Conservation (phyloP, 371 early-diverging fungal genomes). For the Chytridium lagenaria region DNA sequence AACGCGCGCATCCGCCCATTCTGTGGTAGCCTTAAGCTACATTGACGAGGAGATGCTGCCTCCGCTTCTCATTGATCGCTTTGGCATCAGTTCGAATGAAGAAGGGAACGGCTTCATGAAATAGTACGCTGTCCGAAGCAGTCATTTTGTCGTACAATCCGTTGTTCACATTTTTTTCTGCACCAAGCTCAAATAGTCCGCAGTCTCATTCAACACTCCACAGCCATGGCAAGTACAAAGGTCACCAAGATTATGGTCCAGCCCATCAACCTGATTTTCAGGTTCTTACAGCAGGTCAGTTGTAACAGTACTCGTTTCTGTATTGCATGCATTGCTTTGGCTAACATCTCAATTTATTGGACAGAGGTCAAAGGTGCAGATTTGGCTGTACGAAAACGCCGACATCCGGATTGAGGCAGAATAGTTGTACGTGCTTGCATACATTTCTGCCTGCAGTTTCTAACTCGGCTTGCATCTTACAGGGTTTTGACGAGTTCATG, state of each 20-base stretch:
- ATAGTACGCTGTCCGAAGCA: constrained; percentile 3
- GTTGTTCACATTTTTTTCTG: background rate
- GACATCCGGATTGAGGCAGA: constrained; percentile 86
- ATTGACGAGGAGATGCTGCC: background rate
- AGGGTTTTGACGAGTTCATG: constrained; percentile 99
- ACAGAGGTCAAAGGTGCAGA: constrained; percentile 88
- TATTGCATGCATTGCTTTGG: constrained; percentile 5
- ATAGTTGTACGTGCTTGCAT: constrained; percentile 82
- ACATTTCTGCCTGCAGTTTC: too few relatives aligned
- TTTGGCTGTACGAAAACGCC: constrained; percentile 91
- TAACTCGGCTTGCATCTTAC: constrained; percentile 18
- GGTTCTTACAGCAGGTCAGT: constrained; percentile 70
- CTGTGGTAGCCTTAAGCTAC: background rate
- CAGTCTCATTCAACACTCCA: background rate
- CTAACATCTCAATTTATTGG: too few relatives aligned
- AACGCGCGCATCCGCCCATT: constrained; percentile 22
- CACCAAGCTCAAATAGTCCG: background rate
- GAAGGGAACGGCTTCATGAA: background rate
- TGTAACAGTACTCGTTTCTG: background rate
- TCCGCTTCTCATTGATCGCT: background rate
- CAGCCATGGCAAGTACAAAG: constrained; percentile 56
- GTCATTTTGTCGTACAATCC: too few relatives aligned
- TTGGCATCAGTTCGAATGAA: background rate
- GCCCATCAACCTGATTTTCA: constrained; percentile 97
- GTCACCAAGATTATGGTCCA: constrained; percentile 96